These are phyloP conservation scores for Glebionis coronaria DNA, from an alignment of 129 eudicot genomes.

Conservation along the genomic window DNA sequence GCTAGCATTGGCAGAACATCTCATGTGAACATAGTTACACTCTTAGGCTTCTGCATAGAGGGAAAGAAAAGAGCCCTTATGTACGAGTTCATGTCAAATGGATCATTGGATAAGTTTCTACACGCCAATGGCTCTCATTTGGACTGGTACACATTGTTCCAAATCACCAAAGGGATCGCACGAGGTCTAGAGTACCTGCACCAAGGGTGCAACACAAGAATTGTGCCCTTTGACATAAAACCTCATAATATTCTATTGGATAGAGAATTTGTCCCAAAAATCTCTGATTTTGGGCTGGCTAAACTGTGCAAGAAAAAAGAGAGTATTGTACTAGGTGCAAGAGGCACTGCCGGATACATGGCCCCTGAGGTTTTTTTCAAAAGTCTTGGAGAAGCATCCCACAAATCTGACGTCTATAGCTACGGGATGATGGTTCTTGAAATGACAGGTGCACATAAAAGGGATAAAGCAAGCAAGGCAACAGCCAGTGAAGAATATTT, in stretches of 20 bases:
- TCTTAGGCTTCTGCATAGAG: slow-evolving; percentile 22
- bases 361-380: slow-evolving; percentile 33
- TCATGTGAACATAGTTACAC: slow-evolving; percentile 29
- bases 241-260: slow-evolving; percentile 53
- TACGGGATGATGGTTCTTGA: slow-evolving; percentile 50
- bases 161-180: slow-evolving; percentile 37
- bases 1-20: slow-evolving; percentile 30
- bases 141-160: slow-evolving; percentile 11
- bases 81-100: slow-evolving; percentile 26
- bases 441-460: slow-evolving; percentile 24
- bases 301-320: slow-evolving; percentile 34
- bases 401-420: slow-evolving; percentile 56
- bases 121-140: slow-evolving; percentile 5
- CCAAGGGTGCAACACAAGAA: slow-evolving; percentile 47
- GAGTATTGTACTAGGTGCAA: slow-evolving; percentile 29
- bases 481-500: slow-evolving; percentile 36
- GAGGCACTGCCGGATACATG: slow-evolving; percentile 40
- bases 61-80: slow-evolving; percentile 18
- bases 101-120: slow-evolving; percentile 24
- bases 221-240: slow-evolving; percentile 47
- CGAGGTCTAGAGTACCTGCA: slow-evolving; percentile 49
- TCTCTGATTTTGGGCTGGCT: slow-evolving; percentile 51
- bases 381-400: slow-evolving; percentile 41
- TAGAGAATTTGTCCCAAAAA: slow-evolving; percentile 43
- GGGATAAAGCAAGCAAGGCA: not conserved